Evolutionary conservation across 345 rosid genomes (phyloP), one percentile per base, ranked within the genome.

Genomic region (Crucihimalaya himalaica): DNA sequence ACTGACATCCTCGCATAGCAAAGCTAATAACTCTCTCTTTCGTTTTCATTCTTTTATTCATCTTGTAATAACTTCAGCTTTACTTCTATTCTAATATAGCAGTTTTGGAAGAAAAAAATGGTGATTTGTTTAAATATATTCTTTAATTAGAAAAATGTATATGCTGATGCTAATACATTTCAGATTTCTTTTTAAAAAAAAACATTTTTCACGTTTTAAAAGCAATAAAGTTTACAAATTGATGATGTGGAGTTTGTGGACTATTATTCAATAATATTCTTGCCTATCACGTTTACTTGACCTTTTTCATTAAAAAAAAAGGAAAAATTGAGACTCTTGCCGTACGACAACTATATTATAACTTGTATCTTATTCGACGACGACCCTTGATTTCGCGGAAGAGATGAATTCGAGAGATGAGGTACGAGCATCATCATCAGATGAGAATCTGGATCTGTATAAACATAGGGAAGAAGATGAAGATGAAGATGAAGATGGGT

Each of bases 381-480:
- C 19, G 71, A 45, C 16, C 18, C 6, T 15, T 13, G 20, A 32
- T 27, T 51, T 5, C 16, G 46, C 29, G 16, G 76, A 37, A 54
- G 71, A 43, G n/a, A 43, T 23, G 42, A 32, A 43, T 52, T 29
- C 70, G 6, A 18, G 1, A 8, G 42, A 10, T 51, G 29, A 57
- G 66, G 65, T 65, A 74, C 78, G 31, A 35, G 10, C 37, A 15
- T 6, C 45, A 57, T 23, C 57, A 39, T 28, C 55, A 21, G 43
- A 18, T 64, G 40, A 27, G 48, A 23, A 73, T 64, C 46, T 55
- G 28, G 61, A 73, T 63, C 43, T 53, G 35, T 57, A 66, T 20
- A 65, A 37, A 34, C 21, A 37, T 20, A 15, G 4, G 4, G 76
- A 72, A 52, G 69, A 72, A 19, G n/a, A 32, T 1, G 72, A 18